A percentile compares a stretch with the other conserved stretches of the same genome.
phyloP scores from a whole-genome alignment of 2,329 filamentous ascomycete genomes.

The Myriosclerotinia curreyana region DNA sequence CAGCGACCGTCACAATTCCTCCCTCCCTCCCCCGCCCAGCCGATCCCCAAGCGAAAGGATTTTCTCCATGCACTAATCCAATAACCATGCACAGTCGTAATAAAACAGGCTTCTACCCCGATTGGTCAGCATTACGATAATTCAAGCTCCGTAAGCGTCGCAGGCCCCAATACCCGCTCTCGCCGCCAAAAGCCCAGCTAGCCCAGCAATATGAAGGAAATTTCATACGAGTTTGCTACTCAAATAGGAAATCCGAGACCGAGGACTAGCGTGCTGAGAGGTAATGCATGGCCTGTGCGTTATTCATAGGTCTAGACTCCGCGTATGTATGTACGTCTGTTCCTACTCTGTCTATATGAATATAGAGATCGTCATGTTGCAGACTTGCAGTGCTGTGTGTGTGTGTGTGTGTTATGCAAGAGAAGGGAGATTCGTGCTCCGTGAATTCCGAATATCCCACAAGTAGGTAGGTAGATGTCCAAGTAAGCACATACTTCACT shows the following conservation, averaged over 20 bases:
- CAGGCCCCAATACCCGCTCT: not conserved
- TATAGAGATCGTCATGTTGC: constrained; percentile 10
- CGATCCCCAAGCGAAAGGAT: constrained; percentile 2
- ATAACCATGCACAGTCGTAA: not conserved
- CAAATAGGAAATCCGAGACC: constrained; percentile 11
- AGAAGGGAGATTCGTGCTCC: constrained; percentile 2
- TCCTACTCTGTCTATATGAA: not conserved
- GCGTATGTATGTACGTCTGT: not conserved
- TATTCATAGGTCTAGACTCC: not conserved
- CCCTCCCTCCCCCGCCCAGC: constrained; percentile 6
- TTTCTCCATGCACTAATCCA: not conserved
- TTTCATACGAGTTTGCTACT: not conserved
- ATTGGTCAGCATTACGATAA: constrained; percentile 10
- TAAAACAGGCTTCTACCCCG: not conserved
- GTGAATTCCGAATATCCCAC: not conserved
- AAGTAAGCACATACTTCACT: not conserved
- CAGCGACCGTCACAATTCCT: constrained; percentile 1
- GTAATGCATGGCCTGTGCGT: not conserved
- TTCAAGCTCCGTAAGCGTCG: not conserved
- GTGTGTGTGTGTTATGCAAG: not conserved
- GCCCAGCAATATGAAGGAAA: not conserved
- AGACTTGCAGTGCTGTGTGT: not conserved
- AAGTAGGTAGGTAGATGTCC: not conserved
- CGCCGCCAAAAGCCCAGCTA: not conserved
- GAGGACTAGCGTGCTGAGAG: not conserved